Evolutionary conservation across 352 stramenopile genomes (phyloP), one percentile per base, ranked within the genome.

Genomic region (Globisporangium recalcitrans): DNA sequence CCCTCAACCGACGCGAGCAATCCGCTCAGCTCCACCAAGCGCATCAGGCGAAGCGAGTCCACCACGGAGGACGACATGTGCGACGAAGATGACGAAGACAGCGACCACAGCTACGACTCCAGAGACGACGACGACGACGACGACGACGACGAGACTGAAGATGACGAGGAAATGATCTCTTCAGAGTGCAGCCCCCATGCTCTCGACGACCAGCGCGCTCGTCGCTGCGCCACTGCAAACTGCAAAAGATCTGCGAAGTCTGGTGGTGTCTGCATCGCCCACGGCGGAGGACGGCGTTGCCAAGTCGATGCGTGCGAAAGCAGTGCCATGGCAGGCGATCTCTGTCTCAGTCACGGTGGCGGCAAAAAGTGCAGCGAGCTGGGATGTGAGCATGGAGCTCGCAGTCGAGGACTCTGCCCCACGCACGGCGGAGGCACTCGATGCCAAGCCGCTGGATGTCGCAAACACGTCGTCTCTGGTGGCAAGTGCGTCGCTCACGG

Each of bases 401-500:
- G 78, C 5, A 86, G 76, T 68, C 82, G 81, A 19, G 82, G 81
- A 0, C 63, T 83, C 9, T 91, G 81, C 60, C 77, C 79, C 24
- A 42, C 69, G 0, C 82, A 91, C 54, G 78, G 78, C 19, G 77
- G 79, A 44, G 80, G 78, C 58, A 89, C 75, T 31, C 82, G 77
- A 22, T 94, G 85, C 58, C 68, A 69, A 16, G 54, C 58, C 10
- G 21, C 62, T 55, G 73, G 62, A 26, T 93, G 85, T 52, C 57
- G 62, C 52, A 92, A 92, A 61, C 75, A 91, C 60, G 76, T 84
- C n/a, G 79, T 87, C 16, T 87, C 78, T 21, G 68, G 69, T 26
- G 82, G 81, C 11, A 71, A 81, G 53, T 91, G 81, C 72, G 79
- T 89, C 5, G 69, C 75, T 2, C 85, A 91, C 51, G 81, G 82